A percentile compares a stretch with the other conserved stretches of the same genome.
Evolutionary conservation across 129 eudicot species (phyloP).

Genomic region (Ambrosia artemisiifolia): DNA sequence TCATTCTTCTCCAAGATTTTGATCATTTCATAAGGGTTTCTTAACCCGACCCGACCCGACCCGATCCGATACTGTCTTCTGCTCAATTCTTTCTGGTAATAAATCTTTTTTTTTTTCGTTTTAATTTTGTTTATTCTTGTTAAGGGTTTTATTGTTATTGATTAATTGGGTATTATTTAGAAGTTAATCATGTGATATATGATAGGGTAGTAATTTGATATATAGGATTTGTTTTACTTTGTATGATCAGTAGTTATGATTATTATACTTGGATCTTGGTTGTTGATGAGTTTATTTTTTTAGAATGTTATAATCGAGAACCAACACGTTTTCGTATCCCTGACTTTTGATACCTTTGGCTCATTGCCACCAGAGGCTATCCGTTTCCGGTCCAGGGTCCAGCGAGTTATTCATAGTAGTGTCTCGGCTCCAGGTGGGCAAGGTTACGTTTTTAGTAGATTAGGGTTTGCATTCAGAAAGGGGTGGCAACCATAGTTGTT

Average conservation of each 20-base stretch:
- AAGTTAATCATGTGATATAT: constrained; percentile 6
- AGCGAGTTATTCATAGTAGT: too few species aligned
- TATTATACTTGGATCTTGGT: neutral
- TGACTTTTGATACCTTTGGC: too few species aligned
- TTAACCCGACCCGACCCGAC: constrained; percentile 6
- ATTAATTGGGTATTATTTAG: neutral
- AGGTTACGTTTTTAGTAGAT: too few species aligned
- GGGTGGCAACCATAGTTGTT: too few species aligned
- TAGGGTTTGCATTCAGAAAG: too few species aligned
- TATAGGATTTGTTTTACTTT: neutral
- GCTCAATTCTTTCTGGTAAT: neutral
- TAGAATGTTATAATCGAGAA: too few species aligned
- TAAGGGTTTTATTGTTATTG: neutral
- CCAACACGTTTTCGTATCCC: too few species aligned
- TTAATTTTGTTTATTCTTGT: neutral
- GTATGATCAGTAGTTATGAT: neutral
- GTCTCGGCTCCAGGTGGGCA: too few species aligned
- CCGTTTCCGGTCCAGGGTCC: too few species aligned
- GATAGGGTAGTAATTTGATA: neutral
- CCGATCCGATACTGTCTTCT: neutral
- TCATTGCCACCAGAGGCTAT: too few species aligned
- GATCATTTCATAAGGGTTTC: neutral
- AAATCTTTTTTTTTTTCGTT: constrained; percentile 2
- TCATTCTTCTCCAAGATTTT: too few species aligned
- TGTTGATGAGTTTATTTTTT: neutral